Conservation (phyloP, 306 rosid genomes). For the Prunus davidiana region DNA sequence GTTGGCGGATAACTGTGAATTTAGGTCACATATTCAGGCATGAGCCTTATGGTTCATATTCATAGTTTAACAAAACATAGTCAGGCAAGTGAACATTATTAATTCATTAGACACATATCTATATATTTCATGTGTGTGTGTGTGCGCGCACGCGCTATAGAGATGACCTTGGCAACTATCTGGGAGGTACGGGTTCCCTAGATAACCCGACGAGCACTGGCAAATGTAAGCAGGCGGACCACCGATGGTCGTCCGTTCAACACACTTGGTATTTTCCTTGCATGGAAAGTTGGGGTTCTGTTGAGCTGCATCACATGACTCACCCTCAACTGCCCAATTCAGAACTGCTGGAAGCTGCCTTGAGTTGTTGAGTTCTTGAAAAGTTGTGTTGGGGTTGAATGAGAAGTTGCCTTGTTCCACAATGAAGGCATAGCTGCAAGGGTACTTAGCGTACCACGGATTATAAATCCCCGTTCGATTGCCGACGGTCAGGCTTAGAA, state of each 20-base stretch:
- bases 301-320: background rate
- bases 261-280: background rate
- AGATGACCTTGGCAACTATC: background rate
- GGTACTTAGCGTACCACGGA: background rate
- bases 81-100: background rate
- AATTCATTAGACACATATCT: background rate
- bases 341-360: background rate
- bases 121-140: no score
- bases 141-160: no score
- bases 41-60: no score
- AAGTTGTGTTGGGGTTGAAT: background rate
- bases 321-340: slow-evolving; percentile 7
- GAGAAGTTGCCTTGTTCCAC: background rate
- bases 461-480: background rate
- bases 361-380: background rate
- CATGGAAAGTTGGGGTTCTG: background rate
- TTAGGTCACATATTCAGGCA: no score
- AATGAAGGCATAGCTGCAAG: slow-evolving; percentile 24
- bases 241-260: background rate
- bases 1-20: no score
- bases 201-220: background rate
- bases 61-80: no score
- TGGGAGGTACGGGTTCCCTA: slow-evolving; percentile 4
- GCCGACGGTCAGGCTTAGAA: no score
- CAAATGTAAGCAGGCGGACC: background rate